Evolutionary conservation across 352 stramenopile genomes (phyloP), one percentile per base, ranked within the genome.

Genomic region (Pythium folliculosum): DNA sequence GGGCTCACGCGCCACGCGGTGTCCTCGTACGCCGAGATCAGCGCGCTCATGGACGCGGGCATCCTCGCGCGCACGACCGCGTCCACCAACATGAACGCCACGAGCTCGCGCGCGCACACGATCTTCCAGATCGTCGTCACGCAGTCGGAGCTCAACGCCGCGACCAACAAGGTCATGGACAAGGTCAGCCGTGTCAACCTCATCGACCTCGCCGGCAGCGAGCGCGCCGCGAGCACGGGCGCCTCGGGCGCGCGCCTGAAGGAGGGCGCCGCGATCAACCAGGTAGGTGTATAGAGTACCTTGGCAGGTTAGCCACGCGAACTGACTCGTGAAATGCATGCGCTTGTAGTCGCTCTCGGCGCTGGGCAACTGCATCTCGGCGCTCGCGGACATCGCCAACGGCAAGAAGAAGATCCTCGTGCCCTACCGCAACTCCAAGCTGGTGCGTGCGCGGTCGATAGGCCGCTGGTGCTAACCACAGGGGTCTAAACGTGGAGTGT

Each of bases 181-280:
- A 94, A 93, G 72, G 84, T 94, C 8, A 92, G 83, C 43, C 80
- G 86, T 10, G 93, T 96, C 73, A 96, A 96, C 60, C 67, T 96
- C 14, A 94, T 98, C 23, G 94, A 98, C 73, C 76, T 98, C n/a
- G 94, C 94, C 10, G 92, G 92, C 21, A 97, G 88, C 44, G 92
- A 98, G 71, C 68, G 92, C 45, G 91, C 89, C 19, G 76, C 84
- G 7, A 98, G 95, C 54, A 98, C 94, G 4, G 89, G 90, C 13
- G 94, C 93, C 4, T 95, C 88, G 2, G 94, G 92, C 0, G 78
- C 78, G 32, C 76, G 89, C 19, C 67, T 98, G 23, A 98, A 98
- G 73, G 94, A 98, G 81, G 94, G 94, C 3, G 92, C 91, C 23
- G 91, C 88, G n/a, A 98, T 98, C 65, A 98, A 98, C 66, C 83